These are phyloP conservation scores for Coniella lustricola DNA, from an alignment of 2,329 filamentous ascomycete genomes.

Conservation along the genomic window DNA sequence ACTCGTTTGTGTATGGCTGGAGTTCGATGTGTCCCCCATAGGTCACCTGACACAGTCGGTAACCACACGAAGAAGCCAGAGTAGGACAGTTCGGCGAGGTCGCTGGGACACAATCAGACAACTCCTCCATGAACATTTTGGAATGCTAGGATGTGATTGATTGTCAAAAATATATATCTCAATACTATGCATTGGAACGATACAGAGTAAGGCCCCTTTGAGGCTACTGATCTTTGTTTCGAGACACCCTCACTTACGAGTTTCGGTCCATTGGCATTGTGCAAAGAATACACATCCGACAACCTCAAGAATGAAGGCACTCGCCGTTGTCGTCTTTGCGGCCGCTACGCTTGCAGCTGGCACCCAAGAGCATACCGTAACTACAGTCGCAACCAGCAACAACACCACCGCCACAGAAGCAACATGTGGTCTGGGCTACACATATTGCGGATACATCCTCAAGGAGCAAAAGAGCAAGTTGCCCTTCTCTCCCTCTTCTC, in stretches of 20 bases:
- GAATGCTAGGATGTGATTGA: too few species aligned
- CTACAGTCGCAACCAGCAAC: neutral
- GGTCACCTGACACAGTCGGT: neutral
- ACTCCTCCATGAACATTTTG: too few species aligned
- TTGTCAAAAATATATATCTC: slow-evolving; percentile 8
- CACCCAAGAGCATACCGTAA: neutral
- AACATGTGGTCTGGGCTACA: slow-evolving; percentile 13
- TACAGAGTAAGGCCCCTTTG: neutral
- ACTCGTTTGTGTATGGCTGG: neutral
- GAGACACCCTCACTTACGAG: neutral
- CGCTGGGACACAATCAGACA: neutral
- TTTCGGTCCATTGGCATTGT: neutral
- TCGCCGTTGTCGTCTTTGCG: neutral
- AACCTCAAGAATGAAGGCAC: slow-evolving; percentile 4
- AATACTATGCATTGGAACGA: slow-evolving; percentile 3
- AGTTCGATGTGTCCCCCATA: neutral
- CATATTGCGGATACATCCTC: slow-evolving; percentile 16
- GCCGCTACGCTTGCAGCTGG: slow-evolving; percentile 1
- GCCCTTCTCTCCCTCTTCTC: too few species aligned
- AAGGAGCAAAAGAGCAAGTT: slow-evolving; percentile 10
- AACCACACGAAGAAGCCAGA: neutral
- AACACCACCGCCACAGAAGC: neutral
- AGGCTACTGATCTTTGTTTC: neutral
- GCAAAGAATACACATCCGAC: neutral
- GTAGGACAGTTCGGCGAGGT: slow-evolving; percentile 1